Conservation (phyloP, 345 rosid species). For the Eucalyptus fibrosa region DNA sequence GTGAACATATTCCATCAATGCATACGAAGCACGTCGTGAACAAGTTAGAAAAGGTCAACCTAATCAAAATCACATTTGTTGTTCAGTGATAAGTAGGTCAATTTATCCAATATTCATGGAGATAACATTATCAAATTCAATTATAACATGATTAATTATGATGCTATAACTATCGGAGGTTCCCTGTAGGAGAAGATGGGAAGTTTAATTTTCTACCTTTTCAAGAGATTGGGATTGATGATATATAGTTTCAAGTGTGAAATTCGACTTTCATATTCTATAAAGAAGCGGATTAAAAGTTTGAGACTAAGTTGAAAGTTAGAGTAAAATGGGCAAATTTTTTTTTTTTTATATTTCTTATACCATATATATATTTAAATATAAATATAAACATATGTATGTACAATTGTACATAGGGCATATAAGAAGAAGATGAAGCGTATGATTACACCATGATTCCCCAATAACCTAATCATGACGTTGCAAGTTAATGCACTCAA, state of each 20-base stretch:
- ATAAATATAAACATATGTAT: too few relatives aligned
- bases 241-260: too few relatives aligned
- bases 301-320: too few relatives aligned
- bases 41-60: background rate
- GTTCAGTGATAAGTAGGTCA: background rate
- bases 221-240: accelerated
- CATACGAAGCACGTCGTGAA: background rate
- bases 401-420: background rate
- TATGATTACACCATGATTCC: background rate
- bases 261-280: accelerated
- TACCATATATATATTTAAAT: too few relatives aligned
- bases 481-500: background rate
- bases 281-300: accelerated
- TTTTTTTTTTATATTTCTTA: too few relatives aligned
- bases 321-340: too few relatives aligned
- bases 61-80: background rate
- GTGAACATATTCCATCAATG: background rate
- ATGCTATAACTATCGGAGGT: too few relatives aligned
- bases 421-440: background rate
- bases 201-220: accelerated
- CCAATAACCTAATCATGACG: background rate
- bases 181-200: accelerated
- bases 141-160: background rate
- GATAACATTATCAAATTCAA: background rate
- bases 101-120: background rate